These are phyloP conservation scores for Vigna reflexopilosa DNA, from an alignment of 306 rosid genomes.

Conservation along the genomic window DNA sequence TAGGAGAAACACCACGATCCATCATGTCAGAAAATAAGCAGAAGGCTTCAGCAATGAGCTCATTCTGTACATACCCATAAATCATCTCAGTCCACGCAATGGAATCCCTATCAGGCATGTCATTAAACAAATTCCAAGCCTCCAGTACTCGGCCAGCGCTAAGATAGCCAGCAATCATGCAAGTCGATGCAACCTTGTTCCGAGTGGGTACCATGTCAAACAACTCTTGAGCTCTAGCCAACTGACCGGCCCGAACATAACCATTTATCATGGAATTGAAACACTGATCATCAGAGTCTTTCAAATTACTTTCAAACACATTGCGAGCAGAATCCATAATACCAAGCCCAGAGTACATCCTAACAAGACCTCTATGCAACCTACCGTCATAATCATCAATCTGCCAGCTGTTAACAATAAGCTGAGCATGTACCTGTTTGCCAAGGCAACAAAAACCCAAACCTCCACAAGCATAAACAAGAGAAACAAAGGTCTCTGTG, in stretches of 20 bases:
- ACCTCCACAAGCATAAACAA: constrained; percentile 79
- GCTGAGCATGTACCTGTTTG: constrained; percentile 72
- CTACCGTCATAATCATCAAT: constrained; percentile 68
- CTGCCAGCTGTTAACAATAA: constrained; percentile 54
- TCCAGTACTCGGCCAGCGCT: constrained; percentile 59
- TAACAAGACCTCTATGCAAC: constrained; percentile 68
- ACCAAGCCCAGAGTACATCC: constrained; percentile 72
- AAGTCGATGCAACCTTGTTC: constrained; percentile 65
- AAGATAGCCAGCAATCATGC: constrained; percentile 71
- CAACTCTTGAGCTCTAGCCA: constrained; percentile 66
- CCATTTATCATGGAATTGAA: constrained; percentile 69
- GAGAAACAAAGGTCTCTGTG: constrained; percentile 71
- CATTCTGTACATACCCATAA: constrained; percentile 68
- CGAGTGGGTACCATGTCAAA: constrained; percentile 55
- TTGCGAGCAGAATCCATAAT: constrained; percentile 56
- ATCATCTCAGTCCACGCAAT: constrained; percentile 79
- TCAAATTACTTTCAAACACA: constrained; percentile 47
- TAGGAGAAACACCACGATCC: constrained; percentile 55
- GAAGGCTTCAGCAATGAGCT: constrained; percentile 65
- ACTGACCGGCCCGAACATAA: constrained; percentile 56
- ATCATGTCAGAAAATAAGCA: constrained; percentile 62
- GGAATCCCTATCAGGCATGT: constrained; percentile 74
- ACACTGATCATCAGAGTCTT: constrained; percentile 47
- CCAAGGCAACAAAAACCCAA: constrained; percentile 59
- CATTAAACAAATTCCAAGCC: constrained; percentile 60